phyloP scores from a whole-genome alignment of 176 grass and related monocot genomes.

The Aegilops tauschii region DNA sequence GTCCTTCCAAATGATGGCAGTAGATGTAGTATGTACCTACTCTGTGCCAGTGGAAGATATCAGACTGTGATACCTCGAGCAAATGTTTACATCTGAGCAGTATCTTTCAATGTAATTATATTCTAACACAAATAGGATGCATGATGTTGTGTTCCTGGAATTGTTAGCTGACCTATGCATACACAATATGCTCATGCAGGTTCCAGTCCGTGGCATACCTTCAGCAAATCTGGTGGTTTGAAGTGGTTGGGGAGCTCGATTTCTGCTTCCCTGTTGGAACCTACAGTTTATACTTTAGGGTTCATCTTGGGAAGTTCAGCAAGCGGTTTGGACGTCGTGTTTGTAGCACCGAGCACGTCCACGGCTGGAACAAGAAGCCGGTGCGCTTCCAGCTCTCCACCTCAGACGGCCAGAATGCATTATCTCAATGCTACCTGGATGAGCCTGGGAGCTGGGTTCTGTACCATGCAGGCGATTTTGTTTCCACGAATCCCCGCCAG shows the following conservation, averaged over 20 bases:
- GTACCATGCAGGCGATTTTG: constrained; percentile 79
- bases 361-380: constrained; percentile 88
- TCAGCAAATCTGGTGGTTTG: constrained; percentile 97
- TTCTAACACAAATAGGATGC: neutral
- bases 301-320: constrained; percentile 72
- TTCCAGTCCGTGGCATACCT: constrained; percentile 84
- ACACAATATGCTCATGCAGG: constrained; percentile 32
- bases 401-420: constrained; percentile 57
- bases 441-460: constrained; percentile 75
- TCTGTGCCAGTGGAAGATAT: constrained; percentile 22
- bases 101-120: constrained; percentile 16
- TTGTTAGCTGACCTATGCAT: neutral
- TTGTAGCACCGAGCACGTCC: constrained; percentile 59
- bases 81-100: neutral
- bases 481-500: constrained; percentile 36
- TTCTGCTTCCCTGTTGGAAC: constrained; percentile 79
- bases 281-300: constrained; percentile 76
- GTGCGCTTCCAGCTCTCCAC: constrained; percentile 80
- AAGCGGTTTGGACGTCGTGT: constrained; percentile 64
- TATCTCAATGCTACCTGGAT: constrained; percentile 61
- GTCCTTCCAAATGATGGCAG: constrained; percentile 3
- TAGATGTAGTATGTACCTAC: constrained; percentile 5
- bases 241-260: constrained; percentile 82
- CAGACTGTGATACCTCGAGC: neutral
- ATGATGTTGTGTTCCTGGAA: neutral